These are phyloP conservation scores for Cyphellophora europaea DNA, from an alignment of 2,329 filamentous ascomycete species.

Conservation along the genomic window DNA sequence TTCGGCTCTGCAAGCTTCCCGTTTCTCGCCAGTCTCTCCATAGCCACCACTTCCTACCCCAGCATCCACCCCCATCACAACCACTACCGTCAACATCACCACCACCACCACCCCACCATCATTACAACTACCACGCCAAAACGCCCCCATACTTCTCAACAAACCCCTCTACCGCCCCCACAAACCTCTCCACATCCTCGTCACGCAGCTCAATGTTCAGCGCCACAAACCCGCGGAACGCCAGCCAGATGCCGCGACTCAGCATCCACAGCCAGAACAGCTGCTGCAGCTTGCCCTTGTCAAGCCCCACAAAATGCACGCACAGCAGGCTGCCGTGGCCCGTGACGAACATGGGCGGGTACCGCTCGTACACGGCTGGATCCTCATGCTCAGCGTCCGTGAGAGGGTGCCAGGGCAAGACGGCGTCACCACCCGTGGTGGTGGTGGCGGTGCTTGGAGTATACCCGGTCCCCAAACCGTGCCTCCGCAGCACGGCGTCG, in stretches of 20 bases:
- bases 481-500: slow-evolving; percentile 10
- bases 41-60: too few relatives aligned
- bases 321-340: slow-evolving; percentile 23
- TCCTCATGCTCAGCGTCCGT: slow-evolving; percentile 8
- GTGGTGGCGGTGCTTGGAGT: slow-evolving; percentile 4
- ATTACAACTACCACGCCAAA: slow-evolving; percentile 12
- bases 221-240: slow-evolving; percentile 23
- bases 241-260: slow-evolving; percentile 21
- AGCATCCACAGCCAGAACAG: slow-evolving; percentile 24
- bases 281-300: slow-evolving; percentile 15
- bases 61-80: too few relatives aligned
- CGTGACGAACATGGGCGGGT: slow-evolving; percentile 21
- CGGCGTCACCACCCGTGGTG: slow-evolving; percentile 4
- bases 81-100: too few relatives aligned
- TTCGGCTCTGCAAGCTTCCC: too few relatives aligned
- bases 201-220: slow-evolving; percentile 21
- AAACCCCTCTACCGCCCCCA: slow-evolving; percentile 13
- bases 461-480: slow-evolving; percentile 1
- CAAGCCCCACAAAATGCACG: slow-evolving; percentile 20
- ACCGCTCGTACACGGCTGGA: slow-evolving; percentile 5
- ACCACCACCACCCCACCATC: not conserved
- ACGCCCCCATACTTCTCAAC: slow-evolving; percentile 6
- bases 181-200: slow-evolving; percentile 14
- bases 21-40: too few relatives aligned
- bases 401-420: slow-evolving; percentile 2